These are phyloP conservation scores for Aspergillus transmontanensis DNA, from an alignment of 2,329 filamentous ascomycete species.

Conservation along the genomic window DNA sequence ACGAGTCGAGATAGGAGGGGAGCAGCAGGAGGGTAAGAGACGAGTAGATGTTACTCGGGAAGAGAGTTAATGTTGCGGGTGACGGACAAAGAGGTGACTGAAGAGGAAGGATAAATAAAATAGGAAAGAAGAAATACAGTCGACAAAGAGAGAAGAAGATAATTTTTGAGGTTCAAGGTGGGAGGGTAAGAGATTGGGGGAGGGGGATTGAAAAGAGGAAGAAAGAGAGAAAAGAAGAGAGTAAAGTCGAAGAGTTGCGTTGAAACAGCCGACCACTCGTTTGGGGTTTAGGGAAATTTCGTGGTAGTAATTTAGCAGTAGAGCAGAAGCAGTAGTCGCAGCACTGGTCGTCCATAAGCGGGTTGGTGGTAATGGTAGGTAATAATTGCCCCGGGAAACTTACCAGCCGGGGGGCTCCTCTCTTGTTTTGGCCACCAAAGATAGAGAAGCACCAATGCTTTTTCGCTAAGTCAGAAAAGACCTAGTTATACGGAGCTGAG, in stretches of 20 bases:
- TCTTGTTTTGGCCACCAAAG: constrained; percentile 18
- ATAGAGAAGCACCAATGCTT: neutral
- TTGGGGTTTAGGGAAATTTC: constrained; percentile 19
- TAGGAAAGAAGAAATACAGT: constrained; percentile 8
- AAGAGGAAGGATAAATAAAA: constrained; percentile 10
- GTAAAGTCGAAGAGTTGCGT: constrained; percentile 9
- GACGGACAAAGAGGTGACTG: neutral
- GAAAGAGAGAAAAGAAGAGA: constrained; percentile 16
- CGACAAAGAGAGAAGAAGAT: constrained; percentile 6
- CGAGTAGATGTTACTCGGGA: neutral
- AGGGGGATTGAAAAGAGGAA: constrained; percentile 16
- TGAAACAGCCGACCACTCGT: constrained; percentile 22
- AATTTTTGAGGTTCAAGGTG: constrained; percentile 1
- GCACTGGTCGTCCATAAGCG: neutral
- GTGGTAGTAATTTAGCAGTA: constrained; percentile 9
- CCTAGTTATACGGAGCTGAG: neutral
- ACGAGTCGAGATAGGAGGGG: neutral
- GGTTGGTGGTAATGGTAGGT: constrained; percentile 7
- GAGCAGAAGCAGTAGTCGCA: neutral
- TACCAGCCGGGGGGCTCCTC: neutral
- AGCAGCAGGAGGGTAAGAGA: neutral
- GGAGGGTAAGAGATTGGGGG: constrained; percentile 20
- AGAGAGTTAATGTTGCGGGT: neutral
- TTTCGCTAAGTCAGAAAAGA: constrained; percentile 6
- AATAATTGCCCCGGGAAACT: constrained; percentile 5